Evolutionary conservation across 306 rosid species (phyloP), one percentile per base, ranked within the genome.

Genomic region (Datisca glomerata): DNA sequence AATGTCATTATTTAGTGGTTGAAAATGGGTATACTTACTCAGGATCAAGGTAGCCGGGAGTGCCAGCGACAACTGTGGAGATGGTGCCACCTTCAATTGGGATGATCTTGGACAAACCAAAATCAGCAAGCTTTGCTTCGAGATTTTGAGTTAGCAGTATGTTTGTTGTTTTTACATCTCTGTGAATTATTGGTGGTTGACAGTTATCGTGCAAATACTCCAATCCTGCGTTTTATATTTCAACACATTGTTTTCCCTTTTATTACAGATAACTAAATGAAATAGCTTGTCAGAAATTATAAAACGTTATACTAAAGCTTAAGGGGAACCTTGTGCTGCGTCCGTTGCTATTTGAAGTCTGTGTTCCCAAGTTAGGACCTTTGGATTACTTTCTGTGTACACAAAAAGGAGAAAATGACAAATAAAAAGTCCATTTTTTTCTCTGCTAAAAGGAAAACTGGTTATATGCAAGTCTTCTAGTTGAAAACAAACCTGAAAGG

Each of bases 101-200:
- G 33, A 67, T 71, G 31, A 37, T 47, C 65, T 56, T 79, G n/a
- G 82, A 70, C 14, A 72, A 36, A 11, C 94, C 94, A 34, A 75
- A 83, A 67, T 83, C 86, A 27, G 78, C 67, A 37, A 75, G 42
- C 67, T 83, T 79, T 2, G 61, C 80, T 0, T 57, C 48, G 1
- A 72, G 29, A 16, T 49, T 68, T 22, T 60, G 66, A 60, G 63
- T 56, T 28, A 83, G 7, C 51, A 79, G 51, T 47, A 83, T 70
- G 76, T 83, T 83, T 34, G 65, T 60, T 14, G 78, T 41, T 45
- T 83, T 83, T 14, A 72, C 60, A 39, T 82, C 94, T 64, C 80
- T 72, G 40, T 79, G 91, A 27, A 83, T 66, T 49, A 79, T 70
- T 2, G 83, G 72, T 21, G 72, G 78, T 24, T 57, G 59, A 42